Conservation (phyloP, 129 eudicot species). For the Centella asiatica region DNA sequence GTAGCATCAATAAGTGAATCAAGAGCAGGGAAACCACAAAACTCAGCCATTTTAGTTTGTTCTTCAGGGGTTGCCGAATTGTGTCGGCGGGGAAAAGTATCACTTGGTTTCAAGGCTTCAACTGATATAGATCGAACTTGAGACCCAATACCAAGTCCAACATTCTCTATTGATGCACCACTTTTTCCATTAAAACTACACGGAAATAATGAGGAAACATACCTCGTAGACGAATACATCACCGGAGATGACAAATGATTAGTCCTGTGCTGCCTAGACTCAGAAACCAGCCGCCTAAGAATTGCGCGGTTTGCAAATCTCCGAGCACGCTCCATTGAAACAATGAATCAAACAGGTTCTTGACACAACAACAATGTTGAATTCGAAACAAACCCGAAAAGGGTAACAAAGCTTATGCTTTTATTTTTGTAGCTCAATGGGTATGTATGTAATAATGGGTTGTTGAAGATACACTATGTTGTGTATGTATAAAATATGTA, state of each 20-base stretch:
- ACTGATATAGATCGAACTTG: slow-evolving; percentile 57
- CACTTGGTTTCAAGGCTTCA: slow-evolving; percentile 77
- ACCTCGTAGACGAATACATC: slow-evolving; percentile 41
- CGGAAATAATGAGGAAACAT: slow-evolving; percentile 43
- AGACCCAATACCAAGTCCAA: slow-evolving; percentile 15
- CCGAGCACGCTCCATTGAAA: slow-evolving; percentile 76
- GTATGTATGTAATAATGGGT: slow-evolving; percentile 50
- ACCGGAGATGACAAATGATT: slow-evolving; percentile 20
- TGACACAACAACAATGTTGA: slow-evolving; percentile 3
- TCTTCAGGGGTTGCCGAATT: slow-evolving; percentile 82
- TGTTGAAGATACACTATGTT: slow-evolving; percentile 18
- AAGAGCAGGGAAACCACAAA: slow-evolving; percentile 48
- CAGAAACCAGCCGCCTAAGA: slow-evolving; percentile 49
- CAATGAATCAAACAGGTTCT: background rate
- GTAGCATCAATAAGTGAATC: slow-evolving; percentile 74
- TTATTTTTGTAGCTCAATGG: slow-evolving; percentile 16
- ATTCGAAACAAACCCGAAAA: slow-evolving; percentile 1
- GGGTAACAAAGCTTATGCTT: slow-evolving; percentile 5
- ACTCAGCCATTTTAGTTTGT: slow-evolving; percentile 63
- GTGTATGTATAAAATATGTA: background rate
- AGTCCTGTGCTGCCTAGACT: slow-evolving; percentile 34
- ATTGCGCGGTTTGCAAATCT: slow-evolving; percentile 53
- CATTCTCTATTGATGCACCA: slow-evolving; percentile 3
- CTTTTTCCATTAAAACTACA: slow-evolving; percentile 14
- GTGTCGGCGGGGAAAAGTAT: slow-evolving; percentile 83